Evolutionary conservation across 2,329 filamentous ascomycete genomes (phyloP).

Genomic region (Cladophialophora yegresii): DNA sequence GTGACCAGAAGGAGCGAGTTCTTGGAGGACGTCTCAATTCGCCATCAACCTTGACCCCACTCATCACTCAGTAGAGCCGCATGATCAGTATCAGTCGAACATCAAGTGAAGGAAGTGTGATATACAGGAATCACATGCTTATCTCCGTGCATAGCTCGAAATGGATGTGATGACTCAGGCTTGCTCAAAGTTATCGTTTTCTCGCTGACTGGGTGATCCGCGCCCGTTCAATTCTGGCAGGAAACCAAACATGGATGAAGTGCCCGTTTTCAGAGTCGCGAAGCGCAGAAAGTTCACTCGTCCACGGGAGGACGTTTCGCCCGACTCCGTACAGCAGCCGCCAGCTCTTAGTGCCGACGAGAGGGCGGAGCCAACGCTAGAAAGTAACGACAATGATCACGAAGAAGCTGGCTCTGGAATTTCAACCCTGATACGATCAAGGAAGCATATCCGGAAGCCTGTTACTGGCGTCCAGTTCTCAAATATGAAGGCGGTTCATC

Average conservation of each 20-base stretch:
- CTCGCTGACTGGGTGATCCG: background rate
- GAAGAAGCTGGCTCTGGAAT: conserved; percentile 19
- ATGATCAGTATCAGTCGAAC: background rate
- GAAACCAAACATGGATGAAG: conserved; percentile 30
- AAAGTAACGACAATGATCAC: conserved; percentile 2
- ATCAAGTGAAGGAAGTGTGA: background rate
- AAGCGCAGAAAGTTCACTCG: conserved; percentile 33
- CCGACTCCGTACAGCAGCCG: background rate
- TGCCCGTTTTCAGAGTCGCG: conserved; percentile 31
- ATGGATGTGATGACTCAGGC: background rate
- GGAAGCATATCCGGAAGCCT: conserved; percentile 23
- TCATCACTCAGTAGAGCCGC: background rate
- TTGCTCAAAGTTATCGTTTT: background rate
- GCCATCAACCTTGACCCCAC: background rate
- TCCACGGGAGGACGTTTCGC: conserved; percentile 7
- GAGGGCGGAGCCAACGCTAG: background rate
- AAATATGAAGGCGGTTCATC: conserved; percentile 12
- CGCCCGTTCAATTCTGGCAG: background rate
- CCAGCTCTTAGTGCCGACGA: background rate
- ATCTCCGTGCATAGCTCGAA: background rate
- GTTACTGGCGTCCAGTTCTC: conserved; percentile 32
- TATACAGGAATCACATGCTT: background rate
- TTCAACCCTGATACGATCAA: conserved; percentile 20
- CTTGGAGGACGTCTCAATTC: background rate
- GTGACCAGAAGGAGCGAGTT: background rate